Evolutionary conservation across 2,329 filamentous ascomycete species (phyloP).

Genomic region (Mycosphaerella sp.): DNA sequence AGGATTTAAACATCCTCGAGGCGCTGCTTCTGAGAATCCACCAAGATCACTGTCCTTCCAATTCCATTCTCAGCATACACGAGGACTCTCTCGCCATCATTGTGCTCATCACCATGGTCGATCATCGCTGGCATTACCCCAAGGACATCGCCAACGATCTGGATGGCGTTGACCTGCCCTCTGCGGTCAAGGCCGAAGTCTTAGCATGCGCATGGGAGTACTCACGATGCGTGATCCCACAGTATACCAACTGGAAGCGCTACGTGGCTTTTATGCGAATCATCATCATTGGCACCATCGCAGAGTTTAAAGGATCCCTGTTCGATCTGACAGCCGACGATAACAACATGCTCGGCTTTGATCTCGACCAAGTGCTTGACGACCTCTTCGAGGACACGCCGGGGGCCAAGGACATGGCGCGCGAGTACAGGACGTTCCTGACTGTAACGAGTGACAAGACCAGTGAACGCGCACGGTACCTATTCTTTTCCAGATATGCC

Average conservation of each 20-base stretch:
- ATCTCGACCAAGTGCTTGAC: conserved; percentile 28
- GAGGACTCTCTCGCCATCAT: not conserved
- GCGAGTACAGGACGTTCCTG: conserved; percentile 22
- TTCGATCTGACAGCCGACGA: conserved; percentile 17
- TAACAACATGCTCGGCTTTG: conserved; percentile 16
- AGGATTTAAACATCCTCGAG: no score
- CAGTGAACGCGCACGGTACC: conserved; percentile 11
- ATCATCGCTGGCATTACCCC: conserved; percentile 17
- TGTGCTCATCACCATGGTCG: not conserved
- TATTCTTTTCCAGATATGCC: conserved; percentile 32
- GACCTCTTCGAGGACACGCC: conserved; percentile 23
- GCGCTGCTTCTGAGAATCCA: no score
- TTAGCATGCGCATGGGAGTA: conserved; percentile 26
- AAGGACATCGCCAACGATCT: conserved; percentile 16
- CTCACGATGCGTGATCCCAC: conserved; percentile 24
- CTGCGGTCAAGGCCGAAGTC: conserved; percentile 16
- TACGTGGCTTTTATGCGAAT: conserved; percentile 26
- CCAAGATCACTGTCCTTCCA: not conserved
- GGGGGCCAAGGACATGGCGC: conserved; percentile 16
- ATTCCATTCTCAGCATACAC: not conserved
- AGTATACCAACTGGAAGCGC: conserved; percentile 23
- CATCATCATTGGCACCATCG: conserved; percentile 22
- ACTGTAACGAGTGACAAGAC: conserved; percentile 20
- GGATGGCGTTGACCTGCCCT: conserved; percentile 11
- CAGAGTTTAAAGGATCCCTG: conserved; percentile 20